These are phyloP conservation scores for Rhododendron simsii DNA, from an alignment of 148 eudicot species.

Conservation along the genomic window DNA sequence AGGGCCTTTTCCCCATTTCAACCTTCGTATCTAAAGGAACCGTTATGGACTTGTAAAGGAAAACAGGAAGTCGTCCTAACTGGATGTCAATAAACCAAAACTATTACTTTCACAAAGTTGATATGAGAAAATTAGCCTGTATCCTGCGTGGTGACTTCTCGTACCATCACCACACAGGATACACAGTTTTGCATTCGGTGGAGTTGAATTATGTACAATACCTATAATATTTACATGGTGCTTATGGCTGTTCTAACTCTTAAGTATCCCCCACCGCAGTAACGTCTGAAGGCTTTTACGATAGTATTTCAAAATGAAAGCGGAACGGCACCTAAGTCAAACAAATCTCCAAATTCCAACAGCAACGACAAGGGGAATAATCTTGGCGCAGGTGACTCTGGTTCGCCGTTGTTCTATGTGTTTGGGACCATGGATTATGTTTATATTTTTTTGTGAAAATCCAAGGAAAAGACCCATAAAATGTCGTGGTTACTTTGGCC, in stretches of 20 bases:
- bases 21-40: background rate
- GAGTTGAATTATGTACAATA: background rate
- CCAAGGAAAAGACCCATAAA: too few species aligned
- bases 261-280: background rate
- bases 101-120: background rate
- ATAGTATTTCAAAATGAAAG: background rate
- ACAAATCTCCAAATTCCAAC: too few species aligned
- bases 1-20: background rate
- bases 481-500: too few species aligned
- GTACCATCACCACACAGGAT: background rate
- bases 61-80: background rate
- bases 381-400: too few species aligned
- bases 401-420: too few species aligned
- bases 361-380: too few species aligned
- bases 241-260: background rate
- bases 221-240: background rate
- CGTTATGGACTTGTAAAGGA: background rate
- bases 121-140: background rate
- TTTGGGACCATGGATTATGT: too few species aligned
- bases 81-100: background rate
- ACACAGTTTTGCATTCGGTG: background rate
- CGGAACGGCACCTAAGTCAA: too few species aligned
- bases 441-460: too few species aligned
- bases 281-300: background rate
- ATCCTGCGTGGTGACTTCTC: background rate